A percentile compares a stretch with the other conserved stretches of the same genome.
phyloP scores from a whole-genome alignment of 2,329 filamentous ascomycete species.

The Ceratocystis cacaofunesta region DNA sequence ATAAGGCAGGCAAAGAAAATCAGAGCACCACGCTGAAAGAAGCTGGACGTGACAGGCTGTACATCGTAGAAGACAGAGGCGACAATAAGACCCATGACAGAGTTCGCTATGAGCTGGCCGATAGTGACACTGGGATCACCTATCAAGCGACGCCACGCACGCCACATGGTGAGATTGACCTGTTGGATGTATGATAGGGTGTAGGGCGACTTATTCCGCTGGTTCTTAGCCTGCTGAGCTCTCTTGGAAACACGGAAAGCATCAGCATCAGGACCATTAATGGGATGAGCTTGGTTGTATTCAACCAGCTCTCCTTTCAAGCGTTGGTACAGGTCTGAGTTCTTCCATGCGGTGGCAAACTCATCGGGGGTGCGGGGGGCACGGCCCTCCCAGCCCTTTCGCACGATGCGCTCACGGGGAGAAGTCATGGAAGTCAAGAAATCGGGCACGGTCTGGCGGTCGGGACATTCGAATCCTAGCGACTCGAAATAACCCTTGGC shows the following conservation, averaged over 20 bases:
- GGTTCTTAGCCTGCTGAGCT: conserved; percentile 40
- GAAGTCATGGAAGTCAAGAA: conserved; percentile 59
- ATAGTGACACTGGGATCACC: conserved; percentile 65
- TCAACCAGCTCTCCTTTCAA: conserved; percentile 36
- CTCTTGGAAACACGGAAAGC: conserved; percentile 40
- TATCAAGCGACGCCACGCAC: conserved; percentile 61
- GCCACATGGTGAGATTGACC: conserved; percentile 61
- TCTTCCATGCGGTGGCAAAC: conserved; percentile 44
- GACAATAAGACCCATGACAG: conserved; percentile 62
- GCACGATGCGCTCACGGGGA: conserved; percentile 39
- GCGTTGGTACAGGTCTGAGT: conserved; percentile 32
- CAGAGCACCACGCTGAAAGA: conserved; percentile 64
- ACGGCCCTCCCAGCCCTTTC: conserved; percentile 39
- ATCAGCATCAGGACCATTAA: conserved; percentile 41
- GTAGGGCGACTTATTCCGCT: conserved; percentile 60
- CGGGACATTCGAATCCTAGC: conserved; percentile 51
- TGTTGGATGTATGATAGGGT: conserved; percentile 68
- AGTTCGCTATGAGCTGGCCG: conserved; percentile 55
- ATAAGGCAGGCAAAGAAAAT: conserved; percentile 80
- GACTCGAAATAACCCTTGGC: conserved; percentile 52
- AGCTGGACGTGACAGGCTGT: conserved; percentile 47
- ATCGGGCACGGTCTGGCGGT: conserved; percentile 54
- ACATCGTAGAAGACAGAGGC: conserved; percentile 71
- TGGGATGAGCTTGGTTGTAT: conserved; percentile 36
- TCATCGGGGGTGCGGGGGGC: conserved; percentile 47